Conservation (phyloP, 345 rosid genomes). For the Eucalyptus coolabah region DNA sequence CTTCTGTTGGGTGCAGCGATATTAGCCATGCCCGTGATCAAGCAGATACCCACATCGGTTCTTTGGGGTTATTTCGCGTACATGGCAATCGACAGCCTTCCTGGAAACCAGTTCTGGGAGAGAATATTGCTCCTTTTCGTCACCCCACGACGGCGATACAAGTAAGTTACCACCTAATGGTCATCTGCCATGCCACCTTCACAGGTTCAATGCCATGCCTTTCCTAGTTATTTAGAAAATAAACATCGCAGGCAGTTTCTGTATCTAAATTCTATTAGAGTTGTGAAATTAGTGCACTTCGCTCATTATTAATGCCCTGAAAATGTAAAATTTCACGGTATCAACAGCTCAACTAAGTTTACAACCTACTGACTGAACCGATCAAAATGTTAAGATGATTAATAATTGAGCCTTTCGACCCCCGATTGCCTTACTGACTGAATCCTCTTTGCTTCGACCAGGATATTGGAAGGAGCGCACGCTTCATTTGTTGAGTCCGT, state of each 20-base stretch:
- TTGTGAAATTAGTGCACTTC: background rate
- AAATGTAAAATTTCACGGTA: background rate
- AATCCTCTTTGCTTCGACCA: background rate
- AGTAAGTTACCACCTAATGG: background rate
- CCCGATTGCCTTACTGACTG: background rate
- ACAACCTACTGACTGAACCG: background rate
- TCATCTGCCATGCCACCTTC: background rate
- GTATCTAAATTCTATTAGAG: background rate
- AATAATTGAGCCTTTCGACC: background rate
- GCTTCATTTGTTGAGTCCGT: constrained; percentile 27
- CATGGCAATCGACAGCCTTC: constrained; percentile 32
- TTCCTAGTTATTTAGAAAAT: background rate
- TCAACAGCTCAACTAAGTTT: background rate
- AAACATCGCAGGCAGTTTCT: background rate
- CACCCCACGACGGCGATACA: constrained; percentile 9
- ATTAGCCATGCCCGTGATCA: constrained; percentile 10
- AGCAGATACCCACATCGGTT: constrained; percentile 20
- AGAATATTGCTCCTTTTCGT: constrained; percentile 8
- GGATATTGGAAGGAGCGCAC: constrained; percentile 39
- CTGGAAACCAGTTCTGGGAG: constrained; percentile 30
- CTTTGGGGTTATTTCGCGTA: constrained; percentile 32
- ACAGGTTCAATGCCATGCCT: background rate
- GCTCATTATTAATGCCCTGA: background rate
- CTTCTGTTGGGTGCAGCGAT: constrained; percentile 4
- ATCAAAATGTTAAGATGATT: background rate